Base-by-base conservation (phyloP, 2,329 filamentous ascomycete genomes). In the Gnomoniopsis sp. region DNA sequence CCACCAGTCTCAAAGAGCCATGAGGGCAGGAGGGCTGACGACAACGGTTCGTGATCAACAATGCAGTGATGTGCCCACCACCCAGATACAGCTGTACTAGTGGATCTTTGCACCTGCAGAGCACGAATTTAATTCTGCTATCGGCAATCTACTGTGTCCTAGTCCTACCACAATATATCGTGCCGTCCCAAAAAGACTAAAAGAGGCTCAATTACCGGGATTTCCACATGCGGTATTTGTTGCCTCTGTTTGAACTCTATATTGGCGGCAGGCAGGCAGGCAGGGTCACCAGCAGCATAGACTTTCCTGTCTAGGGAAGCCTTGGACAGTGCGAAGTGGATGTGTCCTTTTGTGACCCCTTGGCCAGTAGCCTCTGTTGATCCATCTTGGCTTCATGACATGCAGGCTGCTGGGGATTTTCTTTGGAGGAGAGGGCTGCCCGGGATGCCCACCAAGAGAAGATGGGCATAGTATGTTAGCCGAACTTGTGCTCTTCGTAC, bases 281-380 rank as follows among this genome's bases (percentile, higher is more conserved):
- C 41, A 44, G 17, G 41, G 17, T 44, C 41, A 19, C 19, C 41
- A 44, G 15, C 44, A 19, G 53, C 44, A 22, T 55, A 46, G 44
- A 55, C 53, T 49, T 55, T 11, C 53, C 49, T 22, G 23, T 41
- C 46, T 55, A 34, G 53, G 53, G 38, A 53, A 53, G 41, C 46
- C 51, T 46, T 43, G 43, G 44, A 55, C 53, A 55, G 53, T 55
- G 53, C 53, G 53, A 55, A 33, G 43, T 47, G n/a, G 41, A n/a
- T 21, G 12, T 26, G 34, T 52, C 36, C 36, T 21, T 30, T 52
- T 43, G 36, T 38, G 3, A 3, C 17, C 36, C 36, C 36, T 14
- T 36, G 14, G 33, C 14, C 33, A 36, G 7, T n/a, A 14, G 38
- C 34, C 15, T 41, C 36, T 17, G 10, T 36, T 38, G 22, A 30